Percentiles rank a stretch among this genome's conserved stretches.
phyloP scores from a whole-genome alignment of 2,329 filamentous ascomycete genomes.

The Talaromyces atroroseus region DNA sequence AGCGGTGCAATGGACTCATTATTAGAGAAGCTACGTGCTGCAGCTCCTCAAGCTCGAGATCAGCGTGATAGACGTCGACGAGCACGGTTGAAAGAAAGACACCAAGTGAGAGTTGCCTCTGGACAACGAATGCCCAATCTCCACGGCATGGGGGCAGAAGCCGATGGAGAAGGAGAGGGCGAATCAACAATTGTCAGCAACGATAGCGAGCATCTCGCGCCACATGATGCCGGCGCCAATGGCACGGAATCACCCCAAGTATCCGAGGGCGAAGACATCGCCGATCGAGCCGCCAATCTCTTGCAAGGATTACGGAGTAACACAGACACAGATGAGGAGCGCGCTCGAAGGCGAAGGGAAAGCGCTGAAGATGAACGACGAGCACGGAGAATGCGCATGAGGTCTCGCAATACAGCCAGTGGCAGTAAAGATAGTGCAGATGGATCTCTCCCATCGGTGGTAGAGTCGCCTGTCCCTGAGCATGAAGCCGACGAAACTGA shows the following conservation, averaged over 20 bases:
- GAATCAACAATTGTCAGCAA: conserved; percentile 26
- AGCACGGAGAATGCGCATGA: conserved; percentile 52
- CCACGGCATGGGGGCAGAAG: conserved; percentile 49
- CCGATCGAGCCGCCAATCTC: conserved; percentile 74
- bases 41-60: conserved; percentile 82
- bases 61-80: conserved; percentile 82
- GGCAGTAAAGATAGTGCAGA: conserved; percentile 35
- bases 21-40: conserved; percentile 88
- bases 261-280: conserved; percentile 65
- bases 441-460: conserved; percentile 27
- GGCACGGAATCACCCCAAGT: conserved; percentile 31
- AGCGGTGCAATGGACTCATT: conserved; percentile 94
- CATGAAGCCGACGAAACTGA: conserved; percentile 20
- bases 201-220: conserved; percentile 47
- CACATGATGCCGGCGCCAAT: conserved; percentile 34
- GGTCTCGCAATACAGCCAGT: conserved; percentile 55
- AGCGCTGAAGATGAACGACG: conserved; percentile 74
- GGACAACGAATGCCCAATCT: conserved; percentile 81
- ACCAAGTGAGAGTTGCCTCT: conserved; percentile 83
- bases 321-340: conserved; percentile 49
- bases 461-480: conserved; percentile 26
- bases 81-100: conserved; percentile 80
- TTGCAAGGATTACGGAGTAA: conserved; percentile 74
- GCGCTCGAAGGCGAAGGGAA: conserved; percentile 62
- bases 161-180: conserved; percentile 30